Percentiles rank a stretch among this genome's conserved stretches.
These are phyloP conservation scores for Candida jianshihensis DNA, from an alignment of 805 yeast genomes.

Conservation along the genomic window DNA sequence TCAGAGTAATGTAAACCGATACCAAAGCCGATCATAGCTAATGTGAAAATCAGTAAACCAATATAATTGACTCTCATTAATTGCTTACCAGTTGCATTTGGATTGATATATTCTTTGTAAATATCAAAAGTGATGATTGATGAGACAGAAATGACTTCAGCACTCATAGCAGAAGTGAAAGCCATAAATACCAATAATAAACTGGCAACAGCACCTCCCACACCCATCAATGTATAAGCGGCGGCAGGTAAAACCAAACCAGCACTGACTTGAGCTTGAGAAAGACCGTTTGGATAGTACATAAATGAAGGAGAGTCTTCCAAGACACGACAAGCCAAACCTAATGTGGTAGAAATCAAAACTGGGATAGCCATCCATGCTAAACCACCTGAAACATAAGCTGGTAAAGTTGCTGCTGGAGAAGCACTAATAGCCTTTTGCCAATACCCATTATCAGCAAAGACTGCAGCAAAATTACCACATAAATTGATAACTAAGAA, in stretches of 20 bases:
- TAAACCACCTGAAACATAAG: constrained; percentile 81
- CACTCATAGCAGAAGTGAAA: constrained; percentile 86
- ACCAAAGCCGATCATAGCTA: constrained; percentile 74
- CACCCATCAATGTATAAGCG: constrained; percentile 79
- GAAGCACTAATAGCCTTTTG: constrained; percentile 83
- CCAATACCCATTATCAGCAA: constrained; percentile 83
- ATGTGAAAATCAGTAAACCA: constrained; percentile 30
- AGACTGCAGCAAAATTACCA: constrained; percentile 87
- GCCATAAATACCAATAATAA: constrained; percentile 83
- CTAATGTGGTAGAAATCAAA: constrained; percentile 77
- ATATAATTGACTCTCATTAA: constrained; percentile 38
- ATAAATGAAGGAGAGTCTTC: constrained; percentile 71
- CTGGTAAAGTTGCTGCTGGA: constrained; percentile 81
- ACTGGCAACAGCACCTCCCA: constrained; percentile 82
- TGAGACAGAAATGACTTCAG: constrained; percentile 84
- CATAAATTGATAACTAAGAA: constrained; percentile 84
- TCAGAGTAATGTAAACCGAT: constrained; percentile 78
- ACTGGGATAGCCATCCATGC: constrained; percentile 92
- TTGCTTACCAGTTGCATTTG: constrained; percentile 67
- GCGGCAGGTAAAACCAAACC: constrained; percentile 67
- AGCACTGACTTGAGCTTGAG: constrained; percentile 65
- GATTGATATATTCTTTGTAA: constrained; percentile 74
- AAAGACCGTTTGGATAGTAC: constrained; percentile 63
- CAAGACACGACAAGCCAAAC: constrained; percentile 73
- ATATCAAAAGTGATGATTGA: constrained; percentile 82